Evolutionary conservation across 345 rosid species (phyloP), one percentile per base, ranked within the genome.

Genomic region (Stellera chamaejasme): DNA sequence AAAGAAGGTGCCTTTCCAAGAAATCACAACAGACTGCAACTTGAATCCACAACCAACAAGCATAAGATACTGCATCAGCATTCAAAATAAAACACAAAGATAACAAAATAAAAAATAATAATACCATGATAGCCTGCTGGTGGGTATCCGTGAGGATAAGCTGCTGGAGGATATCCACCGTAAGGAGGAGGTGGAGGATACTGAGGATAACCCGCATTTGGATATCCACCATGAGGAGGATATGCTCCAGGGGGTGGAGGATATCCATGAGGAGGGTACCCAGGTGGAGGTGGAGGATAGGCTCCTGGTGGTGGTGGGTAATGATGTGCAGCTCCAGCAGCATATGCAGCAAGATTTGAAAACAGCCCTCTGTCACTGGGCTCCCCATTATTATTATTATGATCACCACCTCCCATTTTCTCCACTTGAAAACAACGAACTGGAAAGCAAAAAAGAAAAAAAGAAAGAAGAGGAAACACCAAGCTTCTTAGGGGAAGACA

Each of bases 261-360:
- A 45, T 77, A 75, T 6, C 83, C 83, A 3, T 61, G 67, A 32
- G 66, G 66, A 0, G 79, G 80, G 65, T 76, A 73, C 11, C 67
- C 72, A 2, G 61, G 76, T 1, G 66, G 77, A 2, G 61, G 76
- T 2, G 66, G 77, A 48, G 76, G 59, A 44, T 70, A 64, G 14
- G 72, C 36, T 59, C 72, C 64, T 27, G 66, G 60, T 9, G 75
- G 71, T 57, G 73, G 77, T n/a, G 43, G 73, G 61, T 69, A 69
- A 45, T 71, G 67, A 51, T 61, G 58, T 45, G 83, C 90, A 0
- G 69, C 13, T 43, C 80, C 85, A 0, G 72, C 76, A 43, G 84
- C 89, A 51, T 47, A 84, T 48, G 90, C 96, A 62, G 72, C 87
- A 42, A 84, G 79, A 65, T 67, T 14, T 19, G 90, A 87, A 59